Conservation (phyloP, 768 basidiomycete species). For the Termitomyces titanicus region DNA sequence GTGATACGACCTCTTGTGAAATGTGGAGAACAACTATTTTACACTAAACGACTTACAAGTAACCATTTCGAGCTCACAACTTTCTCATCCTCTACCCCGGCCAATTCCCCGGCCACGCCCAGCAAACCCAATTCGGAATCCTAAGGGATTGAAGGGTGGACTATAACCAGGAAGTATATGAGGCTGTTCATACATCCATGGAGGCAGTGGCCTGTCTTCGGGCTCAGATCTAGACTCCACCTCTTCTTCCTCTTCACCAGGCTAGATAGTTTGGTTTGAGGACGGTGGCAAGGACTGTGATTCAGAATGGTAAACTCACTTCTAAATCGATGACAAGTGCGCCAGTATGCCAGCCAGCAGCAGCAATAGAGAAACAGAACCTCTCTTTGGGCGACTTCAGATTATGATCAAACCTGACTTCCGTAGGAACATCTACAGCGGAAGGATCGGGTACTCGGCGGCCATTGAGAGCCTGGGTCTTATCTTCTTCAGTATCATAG, state of each 20-base stretch:
- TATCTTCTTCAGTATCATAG: slow-evolving; percentile 37
- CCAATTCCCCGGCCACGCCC: slow-evolving; percentile 40
- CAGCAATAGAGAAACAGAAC: slow-evolving; percentile 80
- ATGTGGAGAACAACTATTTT: slow-evolving; percentile 8
- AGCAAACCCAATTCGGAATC: slow-evolving; percentile 58
- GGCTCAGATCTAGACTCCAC: slow-evolving; percentile 24
- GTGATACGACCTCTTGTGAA: too few relatives aligned
- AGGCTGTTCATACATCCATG: slow-evolving; percentile 9
- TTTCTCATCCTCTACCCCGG: not conserved
- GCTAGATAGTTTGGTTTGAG: slow-evolving; percentile 17
- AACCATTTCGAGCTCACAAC: not conserved
- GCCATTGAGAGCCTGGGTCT: slow-evolving; percentile 23
- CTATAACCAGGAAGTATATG: slow-evolving; percentile 28
- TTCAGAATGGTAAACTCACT: slow-evolving; percentile 33
- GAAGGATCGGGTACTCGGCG: slow-evolving; percentile 31
- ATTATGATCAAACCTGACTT: slow-evolving; percentile 70
- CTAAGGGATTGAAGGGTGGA: slow-evolving; percentile 19
- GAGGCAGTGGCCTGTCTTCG: slow-evolving; percentile 13
- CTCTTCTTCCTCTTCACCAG: slow-evolving; percentile 29
- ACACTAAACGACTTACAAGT: not conserved
- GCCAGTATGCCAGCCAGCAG: slow-evolving; percentile 90
- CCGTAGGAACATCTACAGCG: slow-evolving; percentile 54
- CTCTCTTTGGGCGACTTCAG: slow-evolving; percentile 44
- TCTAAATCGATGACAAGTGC: slow-evolving; percentile 85
- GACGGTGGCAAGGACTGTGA: not conserved